Evolutionary conservation across 768 basidiomycete species (phyloP).

Genomic region (Xanthoconium purpureum): DNA sequence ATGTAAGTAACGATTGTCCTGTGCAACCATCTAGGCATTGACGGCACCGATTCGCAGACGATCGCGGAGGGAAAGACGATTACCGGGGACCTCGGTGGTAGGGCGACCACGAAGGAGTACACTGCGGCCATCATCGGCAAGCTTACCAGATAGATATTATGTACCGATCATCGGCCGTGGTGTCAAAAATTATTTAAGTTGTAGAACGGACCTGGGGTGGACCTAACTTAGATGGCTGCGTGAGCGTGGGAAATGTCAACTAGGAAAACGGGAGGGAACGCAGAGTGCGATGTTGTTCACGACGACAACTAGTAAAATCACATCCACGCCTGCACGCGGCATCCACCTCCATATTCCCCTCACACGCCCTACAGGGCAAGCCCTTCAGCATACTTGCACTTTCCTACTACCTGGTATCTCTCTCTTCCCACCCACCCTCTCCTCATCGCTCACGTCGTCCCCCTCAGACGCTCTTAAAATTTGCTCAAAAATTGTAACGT

Average conservation of each 20-base stretch:
- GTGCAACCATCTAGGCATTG: neutral
- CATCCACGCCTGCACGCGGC: conserved; percentile 53
- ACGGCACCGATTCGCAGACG: conserved; percentile 51
- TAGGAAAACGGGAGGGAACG: conserved; percentile 15
- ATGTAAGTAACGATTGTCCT: conserved; percentile 50
- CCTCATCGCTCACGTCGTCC: conserved; percentile 18
- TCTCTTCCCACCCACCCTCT: conserved; percentile 1
- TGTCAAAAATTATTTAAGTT: neutral
- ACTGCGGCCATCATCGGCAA: conserved; percentile 83
- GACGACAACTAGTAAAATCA: conserved; percentile 44
- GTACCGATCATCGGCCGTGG: conserved; percentile 1
- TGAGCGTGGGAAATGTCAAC: conserved; percentile 27
- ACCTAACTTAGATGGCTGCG: neutral
- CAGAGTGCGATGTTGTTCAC: conserved; percentile 24
- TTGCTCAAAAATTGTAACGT: conserved; percentile 40
- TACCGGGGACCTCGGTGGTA: conserved; percentile 95
- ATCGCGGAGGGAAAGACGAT: conserved; percentile 95
- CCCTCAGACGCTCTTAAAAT: conserved; percentile 48
- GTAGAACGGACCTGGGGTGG: conserved; percentile 1
- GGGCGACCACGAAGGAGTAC: conserved; percentile 85
- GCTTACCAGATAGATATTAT: conserved; percentile 38
- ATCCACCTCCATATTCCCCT: conserved; percentile 54
- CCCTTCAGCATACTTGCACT: conserved; percentile 46
- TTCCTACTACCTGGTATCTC: conserved; percentile 47
- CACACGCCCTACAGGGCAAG: conserved; percentile 93